These are phyloP conservation scores for Colletotrichum australisinense DNA, from an alignment of 2,329 filamentous ascomycete genomes.

Conservation along the genomic window DNA sequence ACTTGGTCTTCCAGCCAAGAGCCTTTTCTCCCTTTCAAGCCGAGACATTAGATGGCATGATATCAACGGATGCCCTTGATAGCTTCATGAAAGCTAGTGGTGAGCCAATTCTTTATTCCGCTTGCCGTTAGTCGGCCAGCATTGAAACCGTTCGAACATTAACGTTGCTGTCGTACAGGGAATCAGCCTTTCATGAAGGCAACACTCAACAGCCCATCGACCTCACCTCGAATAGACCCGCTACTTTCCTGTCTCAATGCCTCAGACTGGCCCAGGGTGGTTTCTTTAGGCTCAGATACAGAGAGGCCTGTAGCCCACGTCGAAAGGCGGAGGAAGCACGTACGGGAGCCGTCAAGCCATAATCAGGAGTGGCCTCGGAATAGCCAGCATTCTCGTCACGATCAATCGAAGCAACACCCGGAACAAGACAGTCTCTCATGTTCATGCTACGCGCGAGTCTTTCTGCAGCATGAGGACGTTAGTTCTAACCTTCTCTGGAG, in stretches of 20 bases:
- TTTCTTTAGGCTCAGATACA: background rate
- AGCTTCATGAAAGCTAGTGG: background rate
- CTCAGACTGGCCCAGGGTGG: background rate
- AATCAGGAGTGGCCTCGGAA: background rate
- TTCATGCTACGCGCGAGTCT: background rate
- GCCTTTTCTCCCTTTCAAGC: background rate
- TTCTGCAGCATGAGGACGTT: background rate
- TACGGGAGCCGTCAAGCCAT: background rate
- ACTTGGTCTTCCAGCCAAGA: background rate
- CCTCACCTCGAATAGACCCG: background rate
- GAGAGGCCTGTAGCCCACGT: background rate
- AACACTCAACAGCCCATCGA: background rate
- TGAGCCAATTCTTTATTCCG: background rate
- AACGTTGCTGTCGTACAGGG: background rate
- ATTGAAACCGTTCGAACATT: background rate
- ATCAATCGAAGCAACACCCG: too few species aligned
- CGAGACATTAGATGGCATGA: background rate
- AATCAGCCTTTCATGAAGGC: background rate
- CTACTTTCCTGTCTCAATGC: background rate
- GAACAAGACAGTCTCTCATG: background rate
- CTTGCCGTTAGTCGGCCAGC: background rate
- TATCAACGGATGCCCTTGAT: background rate
- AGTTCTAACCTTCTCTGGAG: background rate
- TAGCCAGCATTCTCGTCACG: background rate
- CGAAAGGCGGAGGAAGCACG: background rate